Evolutionary conservation across 768 basidiomycete species (phyloP), one percentile per base, ranked within the genome.

Genomic region (Lyophyllum shimeji): DNA sequence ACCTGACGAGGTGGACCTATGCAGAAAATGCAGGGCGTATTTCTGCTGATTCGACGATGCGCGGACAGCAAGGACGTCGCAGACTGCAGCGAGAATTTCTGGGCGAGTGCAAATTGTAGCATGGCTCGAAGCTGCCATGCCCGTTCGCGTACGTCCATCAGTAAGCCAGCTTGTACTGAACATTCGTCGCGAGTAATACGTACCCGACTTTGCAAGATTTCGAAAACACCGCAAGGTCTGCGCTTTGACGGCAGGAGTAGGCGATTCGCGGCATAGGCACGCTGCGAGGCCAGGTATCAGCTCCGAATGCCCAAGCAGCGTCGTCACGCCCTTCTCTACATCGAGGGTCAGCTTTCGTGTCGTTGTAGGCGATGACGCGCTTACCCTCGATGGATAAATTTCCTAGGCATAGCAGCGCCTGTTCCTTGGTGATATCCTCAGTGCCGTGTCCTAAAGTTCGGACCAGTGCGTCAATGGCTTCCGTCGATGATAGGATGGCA

Each of bases 1-100:
- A 60, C 59, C 60, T 25, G 55, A 56, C 2, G 56, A 45, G 15
- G 52, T 50, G 29, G 58, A 56, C 37, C 56, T 51, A 20, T 55
- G 50, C 2, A 62, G n/a, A 20, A 62, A 53, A 55, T 62, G 61
- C 23, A 62, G 47, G 15, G 61, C 59, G 37, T 62, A 62, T 53
- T 57, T 60, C 31, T 62, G 61, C 42, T 56, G 61, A 29, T 60
- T 62, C 42, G 61, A 60, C 11, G 56, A 52, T 23, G 24, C 46
- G 5, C 49, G 40, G 15, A 47, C 46, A 25, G 50, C 40, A 6
- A 62, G 50, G 23, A 60, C 56, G 3, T 60, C 50, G 21, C 55
- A 52, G 7, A 60, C 47, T 1, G 53, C 34, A 23, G 53, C 49
- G 37, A 60, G 20, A 9, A 62, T 60, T 12, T 42, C 53, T 5